Conservation (phyloP, 176 grass and related monocot genomes). For the Secale cereale region DNA sequence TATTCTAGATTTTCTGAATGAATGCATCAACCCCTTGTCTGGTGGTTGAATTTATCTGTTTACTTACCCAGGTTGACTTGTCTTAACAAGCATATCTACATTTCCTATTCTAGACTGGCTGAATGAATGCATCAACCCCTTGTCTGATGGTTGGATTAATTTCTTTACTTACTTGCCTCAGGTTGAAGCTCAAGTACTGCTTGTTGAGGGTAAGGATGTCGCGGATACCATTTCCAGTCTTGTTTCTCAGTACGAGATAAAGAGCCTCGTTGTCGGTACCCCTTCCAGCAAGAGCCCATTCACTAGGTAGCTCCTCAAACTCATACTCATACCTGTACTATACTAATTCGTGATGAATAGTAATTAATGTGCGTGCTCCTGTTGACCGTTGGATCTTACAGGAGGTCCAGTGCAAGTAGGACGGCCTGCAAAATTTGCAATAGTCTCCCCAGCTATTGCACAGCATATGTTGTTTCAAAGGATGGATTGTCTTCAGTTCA, state of each 20-base stretch:
- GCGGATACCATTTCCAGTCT: slow-evolving; percentile 24
- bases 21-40: not conserved
- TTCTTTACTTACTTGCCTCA: not conserved
- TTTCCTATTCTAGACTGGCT: not conserved
- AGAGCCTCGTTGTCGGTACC: slow-evolving; percentile 21
- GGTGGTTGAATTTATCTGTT: not conserved
- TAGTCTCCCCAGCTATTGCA: slow-evolving; percentile 37
- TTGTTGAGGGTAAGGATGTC: slow-evolving; percentile 27
- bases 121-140: not conserved
- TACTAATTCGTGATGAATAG: not conserved
- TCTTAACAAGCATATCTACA: no score
- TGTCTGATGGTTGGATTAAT: not conserved
- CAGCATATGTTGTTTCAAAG: slow-evolving; percentile 29
- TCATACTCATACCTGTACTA: not conserved
- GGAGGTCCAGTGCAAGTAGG: slow-evolving; percentile 22
- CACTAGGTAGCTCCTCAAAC: slow-evolving; percentile 15
- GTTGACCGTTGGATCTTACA: slow-evolving; percentile 11
- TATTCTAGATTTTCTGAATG: no score
- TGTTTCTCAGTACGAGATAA: slow-evolving; percentile 21
- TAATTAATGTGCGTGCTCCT: not conserved
- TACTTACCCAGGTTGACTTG: slow-evolving; percentile 16
- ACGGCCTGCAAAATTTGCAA: slow-evolving; percentile 37
- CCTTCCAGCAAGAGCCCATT: slow-evolving; percentile 17
- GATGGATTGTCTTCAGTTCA: slow-evolving; percentile 35
- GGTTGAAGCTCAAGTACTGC: slow-evolving; percentile 30